These are phyloP conservation scores for Aspergillus costaricaensis DNA, from an alignment of 2,329 filamentous ascomycete species.

Conservation along the genomic window DNA sequence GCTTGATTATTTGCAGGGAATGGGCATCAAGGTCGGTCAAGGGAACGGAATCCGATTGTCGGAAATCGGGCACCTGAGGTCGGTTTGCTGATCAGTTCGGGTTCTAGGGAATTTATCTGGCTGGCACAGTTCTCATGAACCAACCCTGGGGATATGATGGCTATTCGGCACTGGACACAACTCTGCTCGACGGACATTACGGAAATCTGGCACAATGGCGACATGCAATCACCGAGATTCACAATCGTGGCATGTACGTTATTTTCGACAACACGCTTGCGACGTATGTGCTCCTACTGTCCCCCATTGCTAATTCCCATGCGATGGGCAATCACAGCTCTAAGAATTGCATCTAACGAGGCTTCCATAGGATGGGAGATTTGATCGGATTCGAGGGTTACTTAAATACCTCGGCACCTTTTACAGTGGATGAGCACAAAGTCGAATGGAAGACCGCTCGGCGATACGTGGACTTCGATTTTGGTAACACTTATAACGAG, in stretches of 20 bases:
- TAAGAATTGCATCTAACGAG: not conserved
- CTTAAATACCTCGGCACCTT: slow-evolving; percentile 55
- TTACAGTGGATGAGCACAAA: slow-evolving; percentile 57
- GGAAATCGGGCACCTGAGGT: not conserved
- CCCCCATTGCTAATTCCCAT: not conserved
- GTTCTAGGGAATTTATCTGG: slow-evolving; percentile 58
- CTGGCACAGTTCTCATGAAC: slow-evolving; percentile 63
- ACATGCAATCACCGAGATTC: slow-evolving; percentile 58
- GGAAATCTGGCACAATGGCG: slow-evolving; percentile 61
- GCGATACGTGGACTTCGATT: slow-evolving; percentile 59
- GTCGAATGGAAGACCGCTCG: slow-evolving; percentile 57
- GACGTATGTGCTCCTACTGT: slow-evolving; percentile 46
- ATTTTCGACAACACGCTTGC: slow-evolving; percentile 65
- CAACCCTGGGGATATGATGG: slow-evolving; percentile 63
- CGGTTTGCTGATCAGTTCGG: not conserved
- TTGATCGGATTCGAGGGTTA: slow-evolving; percentile 53
- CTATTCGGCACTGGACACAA: slow-evolving; percentile 62
- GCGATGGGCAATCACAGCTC: not conserved
- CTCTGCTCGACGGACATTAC: slow-evolving; percentile 63
- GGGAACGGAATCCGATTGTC: not conserved
- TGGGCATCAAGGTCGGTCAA: slow-evolving; percentile 58
- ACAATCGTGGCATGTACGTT: slow-evolving; percentile 63
- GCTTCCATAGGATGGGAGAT: slow-evolving; percentile 51
- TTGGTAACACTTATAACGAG: slow-evolving; percentile 55
- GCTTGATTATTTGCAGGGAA: slow-evolving; percentile 63